Base-by-base conservation (phyloP, 139 green algal species). In the Tetraselmis striata region DNA sequence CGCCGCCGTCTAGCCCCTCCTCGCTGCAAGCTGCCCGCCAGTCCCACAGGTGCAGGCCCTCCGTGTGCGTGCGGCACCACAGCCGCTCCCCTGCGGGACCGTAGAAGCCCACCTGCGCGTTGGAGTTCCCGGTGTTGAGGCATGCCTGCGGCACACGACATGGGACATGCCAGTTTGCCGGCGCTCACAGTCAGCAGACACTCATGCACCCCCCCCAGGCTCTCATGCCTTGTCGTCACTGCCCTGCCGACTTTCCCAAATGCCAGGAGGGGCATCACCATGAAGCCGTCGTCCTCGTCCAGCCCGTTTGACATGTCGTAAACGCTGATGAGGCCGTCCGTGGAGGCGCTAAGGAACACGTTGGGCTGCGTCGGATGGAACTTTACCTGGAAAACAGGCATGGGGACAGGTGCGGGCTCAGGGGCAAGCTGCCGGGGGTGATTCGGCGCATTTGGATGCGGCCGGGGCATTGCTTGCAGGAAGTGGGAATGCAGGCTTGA, bases 31-130 rank as follows among this genome's bases (percentile, higher is more conserved):
- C 90, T 0, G 83, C 83, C 2, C 77, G 27, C 93, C 93, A 97
- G 77, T 97, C 91, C 93, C 93, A 97, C 30, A 95, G 85, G 85
- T 94, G 89, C 77, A 97, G 76, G 1, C 79, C 88, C 80, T 96
- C 93, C 23, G 92, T 95, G 31, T 92, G 88, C 24, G 86, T 93
- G 26, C 82, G 79, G 23, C 77, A 88, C 87, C 93, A 97, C 80
- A 95, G 85, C 27, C 85, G 85, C 77, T 86, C 83, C 0, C 30
- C 75, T 0, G 80, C 32, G 0, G 2, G 26, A 0, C 93, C 93
- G 80, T 94, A 97, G 59, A 94, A 84, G 0, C 91, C 93, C 31
- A 96, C 80, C 77, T 90, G 82, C 80, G 91, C 90, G 0, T 95
- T 91, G 0, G 88, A 90, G 11, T 86, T 95, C 77, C 87, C 87